Percentiles rank a stretch among this genome's conserved stretches.
These are phyloP conservation scores for Myrmaecium sp. DNA, from an alignment of 2,329 filamentous ascomycete species.

Conservation along the genomic window DNA sequence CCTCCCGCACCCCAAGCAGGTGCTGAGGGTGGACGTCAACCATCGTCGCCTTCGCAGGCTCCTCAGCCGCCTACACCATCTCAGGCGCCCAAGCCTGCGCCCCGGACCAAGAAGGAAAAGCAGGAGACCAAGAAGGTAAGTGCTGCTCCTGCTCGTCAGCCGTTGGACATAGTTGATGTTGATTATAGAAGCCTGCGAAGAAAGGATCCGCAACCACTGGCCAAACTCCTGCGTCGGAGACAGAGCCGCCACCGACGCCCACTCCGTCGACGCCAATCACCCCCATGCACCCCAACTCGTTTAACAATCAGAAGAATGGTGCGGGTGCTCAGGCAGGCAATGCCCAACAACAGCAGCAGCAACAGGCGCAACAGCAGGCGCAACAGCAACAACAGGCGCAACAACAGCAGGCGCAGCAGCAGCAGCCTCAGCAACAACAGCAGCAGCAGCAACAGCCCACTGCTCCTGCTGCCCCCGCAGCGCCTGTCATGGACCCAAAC, in stretches of 20 bases:
- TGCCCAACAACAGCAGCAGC: too few species aligned
- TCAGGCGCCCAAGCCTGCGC: constrained; percentile 53
- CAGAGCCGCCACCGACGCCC: constrained; percentile 30
- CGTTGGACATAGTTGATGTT: constrained; percentile 17
- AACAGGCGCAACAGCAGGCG: too few species aligned
- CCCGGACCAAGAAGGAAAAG: constrained; percentile 55
- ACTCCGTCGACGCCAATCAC: constrained; percentile 32
- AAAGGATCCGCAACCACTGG: constrained; percentile 21
- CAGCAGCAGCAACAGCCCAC: constrained; percentile 17
- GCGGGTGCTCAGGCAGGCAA: too few species aligned
- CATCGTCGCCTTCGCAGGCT: constrained; percentile 29
- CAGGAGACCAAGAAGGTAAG: constrained; percentile 56
- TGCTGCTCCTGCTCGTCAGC: constrained; percentile 6
- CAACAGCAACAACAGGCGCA: constrained; percentile 17
- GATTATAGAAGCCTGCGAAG: constrained; percentile 23
- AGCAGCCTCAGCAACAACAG: too few species aligned
- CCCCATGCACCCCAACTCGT: constrained; percentile 24
- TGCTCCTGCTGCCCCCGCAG: constrained; percentile 6
- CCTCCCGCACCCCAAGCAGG: constrained; percentile 28
- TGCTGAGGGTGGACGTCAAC: constrained; percentile 23
- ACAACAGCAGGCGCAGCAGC: constrained; percentile 15
- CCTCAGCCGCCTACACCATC: constrained; percentile 53
- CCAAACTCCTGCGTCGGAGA: constrained; percentile 24
- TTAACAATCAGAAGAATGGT: constrained; percentile 20
- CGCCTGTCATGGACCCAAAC: constrained; percentile 17